These are phyloP conservation scores for Sicyos baderoa DNA, from an alignment of 306 rosid genomes.

Conservation along the genomic window DNA sequence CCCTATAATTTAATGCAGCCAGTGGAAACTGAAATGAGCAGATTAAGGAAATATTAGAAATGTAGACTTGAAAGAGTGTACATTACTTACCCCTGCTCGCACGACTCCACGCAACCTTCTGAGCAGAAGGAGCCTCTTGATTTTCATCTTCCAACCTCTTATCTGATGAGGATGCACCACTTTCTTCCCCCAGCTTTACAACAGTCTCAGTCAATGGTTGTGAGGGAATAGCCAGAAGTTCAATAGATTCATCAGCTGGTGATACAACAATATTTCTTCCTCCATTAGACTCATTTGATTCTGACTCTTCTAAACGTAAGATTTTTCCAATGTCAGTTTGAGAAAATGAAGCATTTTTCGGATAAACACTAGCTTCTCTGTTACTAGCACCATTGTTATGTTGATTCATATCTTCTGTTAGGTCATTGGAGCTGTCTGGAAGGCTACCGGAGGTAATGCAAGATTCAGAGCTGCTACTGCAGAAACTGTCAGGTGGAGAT, in stretches of 20 bases:
- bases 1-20: neutral
- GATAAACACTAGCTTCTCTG: constrained; percentile 28
- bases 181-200: constrained; percentile 33
- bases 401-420: constrained; percentile 39
- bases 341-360: constrained; percentile 31
- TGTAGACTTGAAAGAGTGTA: neutral
- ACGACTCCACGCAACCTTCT: constrained; percentile 40
- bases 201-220: constrained; percentile 29
- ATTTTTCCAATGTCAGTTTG: constrained; percentile 33
- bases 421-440: constrained; percentile 58
- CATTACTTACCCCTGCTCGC: constrained; percentile 53
- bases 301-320: constrained; percentile 33
- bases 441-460: constrained; percentile 42
- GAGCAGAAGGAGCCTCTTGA: constrained; percentile 38
- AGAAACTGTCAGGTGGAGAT: constrained; percentile 86
- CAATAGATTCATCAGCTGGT: constrained; percentile 31
- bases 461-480: constrained; percentile 61
- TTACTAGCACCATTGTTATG: constrained; percentile 37
- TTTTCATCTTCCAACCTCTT: constrained; percentile 48
- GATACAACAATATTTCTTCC: constrained; percentile 23
- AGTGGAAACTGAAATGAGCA: neutral
- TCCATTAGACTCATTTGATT: constrained; percentile 36
- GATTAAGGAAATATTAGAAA: neutral
- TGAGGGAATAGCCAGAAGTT: constrained; percentile 28
- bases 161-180: constrained; percentile 37